Evolutionary conservation across 148 eudicot genomes (phyloP).

Genomic region (Persicaria tinctoria): DNA sequence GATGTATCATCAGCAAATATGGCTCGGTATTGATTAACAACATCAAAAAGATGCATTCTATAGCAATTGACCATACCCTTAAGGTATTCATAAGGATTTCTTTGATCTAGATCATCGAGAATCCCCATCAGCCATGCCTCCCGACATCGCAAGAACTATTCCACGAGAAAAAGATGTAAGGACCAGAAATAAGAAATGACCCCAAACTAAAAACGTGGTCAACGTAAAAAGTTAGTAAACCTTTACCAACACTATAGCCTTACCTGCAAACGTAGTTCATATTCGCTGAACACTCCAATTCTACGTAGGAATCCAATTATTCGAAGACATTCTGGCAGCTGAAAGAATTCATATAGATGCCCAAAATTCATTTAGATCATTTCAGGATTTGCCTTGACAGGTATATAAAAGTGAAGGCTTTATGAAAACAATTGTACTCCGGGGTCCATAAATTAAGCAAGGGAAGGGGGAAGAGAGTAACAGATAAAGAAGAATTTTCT

Average conservation of each 20-base stretch:
- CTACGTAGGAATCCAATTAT: conserved; percentile 96
- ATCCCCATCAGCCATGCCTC: conserved; percentile 93
- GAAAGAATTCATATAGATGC: conserved; percentile 20
- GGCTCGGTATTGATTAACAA: conserved; percentile 93
- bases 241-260: neutral
- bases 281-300: conserved; percentile 83
- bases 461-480: neutral
- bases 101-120: conserved; percentile 93
- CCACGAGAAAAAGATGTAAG: conserved; percentile 10
- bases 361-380: conserved; percentile 4
- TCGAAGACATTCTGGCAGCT: conserved; percentile 98
- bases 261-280: conserved; percentile 98
- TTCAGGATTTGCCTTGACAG: neutral
- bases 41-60: conserved; percentile 90
- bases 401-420: neutral
- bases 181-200: neutral
- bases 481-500: neutral
- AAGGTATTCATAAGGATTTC: conserved; percentile 87
- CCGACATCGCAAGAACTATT: conserved; percentile 91
- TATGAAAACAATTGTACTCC: neutral
- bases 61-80: conserved; percentile 86
- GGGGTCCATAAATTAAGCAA: neutral
- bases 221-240: neutral
- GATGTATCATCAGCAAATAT: conserved; percentile 98
- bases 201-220: neutral